Evolutionary conservation across 345 rosid species (phyloP).

Genomic region (Salix exigua): DNA sequence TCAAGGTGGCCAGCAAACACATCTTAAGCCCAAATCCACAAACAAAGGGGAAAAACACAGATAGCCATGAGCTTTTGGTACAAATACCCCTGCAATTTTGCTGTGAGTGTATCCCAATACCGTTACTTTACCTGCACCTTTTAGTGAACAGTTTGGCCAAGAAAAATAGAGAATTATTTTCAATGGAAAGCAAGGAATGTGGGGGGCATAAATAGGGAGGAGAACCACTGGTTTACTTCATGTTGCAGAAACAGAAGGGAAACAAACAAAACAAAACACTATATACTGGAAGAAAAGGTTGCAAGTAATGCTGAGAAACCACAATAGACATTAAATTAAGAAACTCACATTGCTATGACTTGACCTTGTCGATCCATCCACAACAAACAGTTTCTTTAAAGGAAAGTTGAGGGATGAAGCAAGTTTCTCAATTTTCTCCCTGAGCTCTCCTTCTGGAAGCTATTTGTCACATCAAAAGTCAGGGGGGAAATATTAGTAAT

Average conservation of each 20-base stretch:
- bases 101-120: background rate
- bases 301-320: background rate
- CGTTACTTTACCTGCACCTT: background rate
- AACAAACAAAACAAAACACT: background rate
- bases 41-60: background rate
- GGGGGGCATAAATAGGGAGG: background rate
- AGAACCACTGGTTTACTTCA: background rate
- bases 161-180: background rate
- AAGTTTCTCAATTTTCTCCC: constrained; percentile 78
- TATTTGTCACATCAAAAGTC: constrained; percentile 29
- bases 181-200: background rate
- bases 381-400: constrained; percentile 87
- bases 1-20: background rate
- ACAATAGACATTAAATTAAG: constrained; percentile 2
- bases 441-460: constrained; percentile 93
- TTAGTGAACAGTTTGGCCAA: background rate
- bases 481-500: constrained; percentile 16
- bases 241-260: background rate
- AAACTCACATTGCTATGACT: constrained; percentile 98
- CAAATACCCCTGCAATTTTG: background rate
- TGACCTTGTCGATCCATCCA: constrained; percentile 99
- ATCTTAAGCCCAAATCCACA: background rate
- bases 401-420: constrained; percentile 89
- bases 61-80: background rate
- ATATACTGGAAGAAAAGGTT: background rate